These are phyloP conservation scores for Volvox carteri DNA, from an alignment of 163 green algal species.

Conservation along the genomic window DNA sequence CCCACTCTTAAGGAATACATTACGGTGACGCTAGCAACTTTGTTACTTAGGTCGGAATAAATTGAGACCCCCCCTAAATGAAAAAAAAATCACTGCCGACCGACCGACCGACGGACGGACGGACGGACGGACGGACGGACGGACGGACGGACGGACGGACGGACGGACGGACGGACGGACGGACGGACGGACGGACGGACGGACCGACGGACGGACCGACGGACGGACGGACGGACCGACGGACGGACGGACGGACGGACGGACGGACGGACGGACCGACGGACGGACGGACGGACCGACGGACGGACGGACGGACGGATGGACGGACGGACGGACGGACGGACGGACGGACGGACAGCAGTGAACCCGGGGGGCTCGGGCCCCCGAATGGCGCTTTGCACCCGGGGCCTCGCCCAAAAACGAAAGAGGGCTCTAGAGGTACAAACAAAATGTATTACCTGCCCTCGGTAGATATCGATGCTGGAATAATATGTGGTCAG, in stretches of 20 bases:
- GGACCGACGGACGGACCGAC: neutral
- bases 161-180: neutral
- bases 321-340: neutral
- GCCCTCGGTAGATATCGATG: too few relatives aligned
- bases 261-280: neutral
- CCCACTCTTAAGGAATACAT: too few relatives aligned
- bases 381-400: too few relatives aligned
- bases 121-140: neutral
- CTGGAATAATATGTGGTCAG: too few relatives aligned
- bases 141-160: neutral
- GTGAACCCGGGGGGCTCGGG: too few relatives aligned
- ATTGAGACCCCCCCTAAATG: too few relatives aligned
- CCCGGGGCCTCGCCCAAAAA: too few relatives aligned
- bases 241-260: neutral
- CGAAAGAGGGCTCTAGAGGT: too few relatives aligned
- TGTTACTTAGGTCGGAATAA: too few relatives aligned
- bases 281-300: neutral
- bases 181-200: neutral
- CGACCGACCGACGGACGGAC: neutral
- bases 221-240: neutral
- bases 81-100: too few relatives aligned
- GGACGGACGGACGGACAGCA: neutral
- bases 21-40: too few relatives aligned
- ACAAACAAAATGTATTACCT: too few relatives aligned
- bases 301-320: neutral